phyloP scores from a whole-genome alignment of 129 eudicot species.

The Apium graveolens region DNA sequence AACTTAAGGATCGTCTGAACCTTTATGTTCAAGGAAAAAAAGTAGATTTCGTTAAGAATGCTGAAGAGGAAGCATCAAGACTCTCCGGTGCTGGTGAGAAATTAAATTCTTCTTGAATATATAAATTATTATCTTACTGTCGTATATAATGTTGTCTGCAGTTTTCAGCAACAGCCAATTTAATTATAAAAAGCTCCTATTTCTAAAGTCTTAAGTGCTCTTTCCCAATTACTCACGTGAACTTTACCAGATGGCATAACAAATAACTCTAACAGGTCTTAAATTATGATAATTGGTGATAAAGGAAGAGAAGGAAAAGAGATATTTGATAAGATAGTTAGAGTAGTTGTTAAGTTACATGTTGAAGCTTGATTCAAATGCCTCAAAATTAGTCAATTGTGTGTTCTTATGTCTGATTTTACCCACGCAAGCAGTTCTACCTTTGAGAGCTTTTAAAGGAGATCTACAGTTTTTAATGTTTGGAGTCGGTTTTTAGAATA shows the following conservation, averaged over 20 bases:
- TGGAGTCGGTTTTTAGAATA: neutral
- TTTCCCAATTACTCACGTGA: neutral
- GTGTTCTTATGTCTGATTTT: neutral
- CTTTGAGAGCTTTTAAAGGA: neutral
- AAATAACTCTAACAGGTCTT: neutral
- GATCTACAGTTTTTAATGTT: neutral
- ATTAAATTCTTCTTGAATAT: neutral
- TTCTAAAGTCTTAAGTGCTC: neutral
- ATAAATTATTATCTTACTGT: neutral
- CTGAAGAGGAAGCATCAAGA: slow-evolving; percentile 81
- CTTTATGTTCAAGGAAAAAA: slow-evolving; percentile 77
- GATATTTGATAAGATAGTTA: neutral
- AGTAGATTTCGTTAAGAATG: slow-evolving; percentile 55
- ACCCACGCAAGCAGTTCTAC: neutral
- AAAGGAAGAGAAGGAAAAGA: neutral
- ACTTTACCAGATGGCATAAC: neutral
- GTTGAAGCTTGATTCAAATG: neutral
- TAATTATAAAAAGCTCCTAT: neutral
- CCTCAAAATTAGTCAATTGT: neutral
- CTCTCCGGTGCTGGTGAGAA: slow-evolving; percentile 78
- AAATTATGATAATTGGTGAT: neutral
- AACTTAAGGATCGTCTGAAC: slow-evolving; percentile 60
- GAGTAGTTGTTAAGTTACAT: neutral
- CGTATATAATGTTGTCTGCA: slow-evolving; percentile 1
- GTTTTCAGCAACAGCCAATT: neutral